phyloP scores from a whole-genome alignment of 225 moss, liverwort and hornwort species.

The Marchantia paleacea region DNA sequence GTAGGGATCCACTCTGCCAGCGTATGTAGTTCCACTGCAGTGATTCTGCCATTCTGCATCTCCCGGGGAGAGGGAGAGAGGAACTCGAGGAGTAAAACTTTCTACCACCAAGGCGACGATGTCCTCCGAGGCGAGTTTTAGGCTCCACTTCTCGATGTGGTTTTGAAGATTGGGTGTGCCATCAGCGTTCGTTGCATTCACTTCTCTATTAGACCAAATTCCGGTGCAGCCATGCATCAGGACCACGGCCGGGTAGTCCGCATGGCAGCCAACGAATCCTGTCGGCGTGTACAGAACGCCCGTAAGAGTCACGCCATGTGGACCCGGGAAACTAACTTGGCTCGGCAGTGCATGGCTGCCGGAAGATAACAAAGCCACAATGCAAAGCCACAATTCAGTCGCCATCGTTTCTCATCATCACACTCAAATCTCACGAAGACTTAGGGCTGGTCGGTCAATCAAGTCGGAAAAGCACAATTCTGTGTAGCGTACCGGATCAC shows the following conservation, averaged over 20 bases:
- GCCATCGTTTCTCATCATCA: not conserved
- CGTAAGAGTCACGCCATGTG: constrained; percentile 6
- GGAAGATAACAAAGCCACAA: not conserved
- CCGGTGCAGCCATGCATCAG: constrained; percentile 75
- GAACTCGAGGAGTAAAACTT: constrained; percentile 61
- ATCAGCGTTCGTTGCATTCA: constrained; percentile 34
- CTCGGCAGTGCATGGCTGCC: not conserved
- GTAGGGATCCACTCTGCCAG: constrained; percentile 27
- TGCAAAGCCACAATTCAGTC: not conserved
- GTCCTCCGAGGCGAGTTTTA: constrained; percentile 47
- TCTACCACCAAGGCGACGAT: constrained; percentile 62
- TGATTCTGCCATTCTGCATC: constrained; percentile 58
- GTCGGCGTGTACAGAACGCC: not conserved
- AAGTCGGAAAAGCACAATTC: no score
- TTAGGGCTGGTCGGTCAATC: no score
- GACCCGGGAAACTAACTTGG: constrained; percentile 2
- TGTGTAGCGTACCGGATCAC: no score
- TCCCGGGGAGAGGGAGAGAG: constrained; percentile 20
- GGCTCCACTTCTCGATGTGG: constrained; percentile 58
- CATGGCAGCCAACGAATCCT: no score
- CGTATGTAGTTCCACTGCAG: constrained; percentile 45
- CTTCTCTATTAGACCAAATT: constrained; percentile 56
- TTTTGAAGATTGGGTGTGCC: constrained; percentile 61
- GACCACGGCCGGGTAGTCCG: constrained; percentile 43
- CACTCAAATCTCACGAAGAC: no score